phyloP scores from a whole-genome alignment of 1,139 yeast species.

The Hemisphaericaspora xylofermentans region DNA sequence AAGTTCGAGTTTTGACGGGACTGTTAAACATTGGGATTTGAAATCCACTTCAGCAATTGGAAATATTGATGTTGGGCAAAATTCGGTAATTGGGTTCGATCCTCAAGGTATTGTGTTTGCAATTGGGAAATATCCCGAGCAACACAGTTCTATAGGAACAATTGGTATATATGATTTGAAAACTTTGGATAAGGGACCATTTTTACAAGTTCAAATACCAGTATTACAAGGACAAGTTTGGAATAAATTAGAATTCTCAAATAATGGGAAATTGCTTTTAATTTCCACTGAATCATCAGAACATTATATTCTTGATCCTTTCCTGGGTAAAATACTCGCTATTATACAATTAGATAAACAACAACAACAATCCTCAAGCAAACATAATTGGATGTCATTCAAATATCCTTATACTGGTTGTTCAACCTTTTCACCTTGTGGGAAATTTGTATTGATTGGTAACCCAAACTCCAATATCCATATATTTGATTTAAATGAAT shows the following conservation, averaged over 20 bases:
- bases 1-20: slow-evolving; percentile 71
- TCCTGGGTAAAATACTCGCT: slow-evolving; percentile 60
- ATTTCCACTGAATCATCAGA: slow-evolving; percentile 54
- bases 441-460: slow-evolving; percentile 67
- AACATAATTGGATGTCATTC: slow-evolving; percentile 26
- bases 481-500: slow-evolving; percentile 59
- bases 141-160: slow-evolving; percentile 31
- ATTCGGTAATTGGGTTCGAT: slow-evolving; percentile 67
- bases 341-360: slow-evolving; percentile 34
- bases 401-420: slow-evolving; percentile 58
- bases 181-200: slow-evolving; percentile 55
- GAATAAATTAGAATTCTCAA: slow-evolving; percentile 78
- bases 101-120: slow-evolving; percentile 84
- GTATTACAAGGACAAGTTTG: slow-evolving; percentile 38
- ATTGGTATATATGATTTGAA: slow-evolving; percentile 62
- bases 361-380: neutral
- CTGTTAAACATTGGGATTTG: slow-evolving; percentile 87
- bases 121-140: slow-evolving; percentile 46
- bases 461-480: slow-evolving; percentile 55
- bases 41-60: slow-evolving; percentile 64
- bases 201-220: slow-evolving; percentile 40
- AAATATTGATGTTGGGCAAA: slow-evolving; percentile 55
- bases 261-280: slow-evolving; percentile 75
- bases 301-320: slow-evolving; percentile 71
- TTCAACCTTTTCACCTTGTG: slow-evolving; percentile 81